Evolutionary conservation across 176 grass and related monocot species (phyloP).

Genomic region (Tillandsia leiboldiana): DNA sequence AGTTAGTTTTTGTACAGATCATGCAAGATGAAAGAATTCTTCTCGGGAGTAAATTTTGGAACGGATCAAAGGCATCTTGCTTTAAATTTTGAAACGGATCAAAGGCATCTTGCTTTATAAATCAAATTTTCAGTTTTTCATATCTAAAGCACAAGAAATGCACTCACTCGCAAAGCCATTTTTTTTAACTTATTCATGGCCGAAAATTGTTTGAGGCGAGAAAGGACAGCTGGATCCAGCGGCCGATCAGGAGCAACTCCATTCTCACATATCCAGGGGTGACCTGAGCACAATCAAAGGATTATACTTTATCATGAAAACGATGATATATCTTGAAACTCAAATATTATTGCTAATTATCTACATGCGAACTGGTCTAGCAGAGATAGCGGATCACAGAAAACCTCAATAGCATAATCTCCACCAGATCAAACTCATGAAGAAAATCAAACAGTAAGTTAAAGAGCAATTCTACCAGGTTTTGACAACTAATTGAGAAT

Average conservation of each 20-base stretch:
- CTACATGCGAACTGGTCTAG: too few relatives aligned
- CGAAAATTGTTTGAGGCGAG: conserved; percentile 75
- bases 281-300: conserved; percentile 33
- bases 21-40: not conserved
- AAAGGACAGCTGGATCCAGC: conserved; percentile 73
- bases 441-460: too few relatives aligned
- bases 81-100: not conserved
- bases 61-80: not conserved
- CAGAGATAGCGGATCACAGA: not conserved
- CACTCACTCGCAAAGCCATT: conserved; percentile 59
- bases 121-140: not conserved
- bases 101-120: not conserved
- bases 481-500: too few relatives aligned
- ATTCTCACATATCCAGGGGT: conserved; percentile 82
- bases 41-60: not conserved
- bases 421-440: too few relatives aligned
- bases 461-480: too few relatives aligned
- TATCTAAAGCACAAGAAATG: conserved; percentile 12
- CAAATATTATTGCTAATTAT: not conserved
- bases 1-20: not conserved
- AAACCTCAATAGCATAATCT: too few relatives aligned
- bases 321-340: not conserved
- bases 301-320: not conserved
- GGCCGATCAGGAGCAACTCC: conserved; percentile 43
- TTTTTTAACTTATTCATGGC: conserved; percentile 93